A percentile compares a stretch with the other conserved stretches of the same genome.
Evolutionary conservation across 805 yeast species (phyloP).

Genomic region (Yamadazyma insecticola): DNA sequence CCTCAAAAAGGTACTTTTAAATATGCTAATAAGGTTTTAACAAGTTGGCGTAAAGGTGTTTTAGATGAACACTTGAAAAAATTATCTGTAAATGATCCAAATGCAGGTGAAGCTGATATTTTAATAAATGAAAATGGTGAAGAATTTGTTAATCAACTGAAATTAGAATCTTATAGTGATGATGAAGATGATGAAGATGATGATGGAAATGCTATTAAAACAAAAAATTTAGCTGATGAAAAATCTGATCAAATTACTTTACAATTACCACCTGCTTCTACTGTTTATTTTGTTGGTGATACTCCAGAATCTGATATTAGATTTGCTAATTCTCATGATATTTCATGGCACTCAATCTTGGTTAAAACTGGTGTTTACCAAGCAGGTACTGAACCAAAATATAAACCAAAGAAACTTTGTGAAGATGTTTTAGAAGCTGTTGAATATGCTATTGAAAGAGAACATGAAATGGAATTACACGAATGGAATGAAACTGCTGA

Average conservation of each 20-base stretch:
- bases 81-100: slow-evolving; percentile 38
- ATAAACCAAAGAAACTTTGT: slow-evolving; percentile 70
- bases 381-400: slow-evolving; percentile 73
- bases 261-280: slow-evolving; percentile 76
- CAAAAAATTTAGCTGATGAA: slow-evolving; percentile 28
- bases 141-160: slow-evolving; percentile 39
- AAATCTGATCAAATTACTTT: slow-evolving; percentile 38
- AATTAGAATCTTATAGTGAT: slow-evolving; percentile 31
- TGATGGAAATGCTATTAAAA: slow-evolving; percentile 14
- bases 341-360: slow-evolving; percentile 78
- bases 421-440: slow-evolving; percentile 79
- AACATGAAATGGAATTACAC: slow-evolving; percentile 63
- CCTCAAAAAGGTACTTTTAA: slow-evolving; percentile 85
- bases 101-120: slow-evolving; percentile 38
- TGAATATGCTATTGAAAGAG: slow-evolving; percentile 76
- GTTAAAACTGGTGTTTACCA: slow-evolving; percentile 87
- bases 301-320: slow-evolving; percentile 87
- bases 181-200: slow-evolving; percentile 27
- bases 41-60: slow-evolving; percentile 74
- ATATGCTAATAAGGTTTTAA: slow-evolving; percentile 74
- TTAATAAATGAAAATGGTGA: slow-evolving; percentile 41
- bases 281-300: slow-evolving; percentile 86
- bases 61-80: slow-evolving; percentile 69
- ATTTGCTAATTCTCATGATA: slow-evolving; percentile 83
- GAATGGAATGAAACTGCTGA: slow-evolving; percentile 64